A percentile compares a stretch with the other conserved stretches of the same genome.
Conservation (phyloP, 257 asterid species). For the Nicotiana knightiana region DNA sequence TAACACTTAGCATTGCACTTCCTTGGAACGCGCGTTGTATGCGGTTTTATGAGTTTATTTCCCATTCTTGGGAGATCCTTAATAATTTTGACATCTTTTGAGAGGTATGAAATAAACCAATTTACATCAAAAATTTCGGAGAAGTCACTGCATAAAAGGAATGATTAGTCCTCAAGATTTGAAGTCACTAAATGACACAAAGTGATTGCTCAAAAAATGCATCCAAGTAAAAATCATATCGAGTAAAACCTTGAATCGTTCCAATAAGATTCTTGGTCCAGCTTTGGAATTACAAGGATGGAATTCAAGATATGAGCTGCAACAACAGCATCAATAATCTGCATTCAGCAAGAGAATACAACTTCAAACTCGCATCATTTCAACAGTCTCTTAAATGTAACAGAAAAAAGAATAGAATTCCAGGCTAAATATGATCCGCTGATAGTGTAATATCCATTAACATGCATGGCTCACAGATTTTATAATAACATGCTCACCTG, state of each 20-base stretch:
- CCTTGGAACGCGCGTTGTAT: constrained; percentile 53
- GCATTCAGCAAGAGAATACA: constrained; percentile 17
- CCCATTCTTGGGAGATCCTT: constrained; percentile 39
- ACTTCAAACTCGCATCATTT: neutral
- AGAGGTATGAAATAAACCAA: constrained; percentile 46
- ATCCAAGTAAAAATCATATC: neutral
- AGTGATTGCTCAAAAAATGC: neutral
- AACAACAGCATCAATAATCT: constrained; percentile 79
- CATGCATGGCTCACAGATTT: neutral
- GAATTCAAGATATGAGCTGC: constrained; percentile 70
- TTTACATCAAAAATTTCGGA: constrained; percentile 61
- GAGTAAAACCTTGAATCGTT: constrained; percentile 54
- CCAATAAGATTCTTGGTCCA: constrained; percentile 74
- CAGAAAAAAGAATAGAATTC: neutral
- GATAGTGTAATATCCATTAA: neutral
- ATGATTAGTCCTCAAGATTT: neutral
- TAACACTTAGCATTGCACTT: constrained; percentile 57
- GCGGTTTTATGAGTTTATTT: constrained; percentile 31
- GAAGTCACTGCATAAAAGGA: constrained; percentile 56
- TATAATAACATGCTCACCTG: too few species aligned
- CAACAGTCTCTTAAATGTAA: neutral
- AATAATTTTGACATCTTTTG: constrained; percentile 46
- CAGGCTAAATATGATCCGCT: neutral
- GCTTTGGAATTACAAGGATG: constrained; percentile 57
- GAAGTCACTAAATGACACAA: neutral